Conservation (phyloP, 2,329 filamentous ascomycete species). For the Trichoderma gracile region DNA sequence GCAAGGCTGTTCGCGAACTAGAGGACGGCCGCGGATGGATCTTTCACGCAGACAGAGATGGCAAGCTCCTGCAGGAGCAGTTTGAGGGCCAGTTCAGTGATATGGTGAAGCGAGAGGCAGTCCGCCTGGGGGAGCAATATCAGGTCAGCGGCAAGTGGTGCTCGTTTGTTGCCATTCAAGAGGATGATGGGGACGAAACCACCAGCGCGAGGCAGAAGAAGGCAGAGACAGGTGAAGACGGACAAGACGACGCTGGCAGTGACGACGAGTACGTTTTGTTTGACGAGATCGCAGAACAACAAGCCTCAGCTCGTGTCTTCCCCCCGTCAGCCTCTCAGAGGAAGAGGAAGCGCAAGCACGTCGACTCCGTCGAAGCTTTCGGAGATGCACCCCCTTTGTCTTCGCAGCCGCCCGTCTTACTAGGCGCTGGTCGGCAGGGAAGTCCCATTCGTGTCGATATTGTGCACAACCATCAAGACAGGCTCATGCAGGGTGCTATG, state of each 20-base stretch:
- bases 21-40: constrained; percentile 72
- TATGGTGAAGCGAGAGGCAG: constrained; percentile 65
- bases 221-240: background rate
- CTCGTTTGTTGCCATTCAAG: constrained; percentile 69
- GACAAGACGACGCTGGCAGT: background rate
- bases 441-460: too few relatives aligned
- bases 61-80: constrained; percentile 48
- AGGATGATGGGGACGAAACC: constrained; percentile 32
- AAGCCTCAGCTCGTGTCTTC: background rate
- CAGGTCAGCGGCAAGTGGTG: constrained; percentile 71
- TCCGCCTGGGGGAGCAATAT: constrained; percentile 64
- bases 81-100: constrained; percentile 55
- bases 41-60: constrained; percentile 47
- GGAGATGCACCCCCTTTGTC: background rate
- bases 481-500: too few relatives aligned
- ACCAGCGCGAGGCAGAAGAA: background rate
- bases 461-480: too few relatives aligned
- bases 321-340: too few relatives aligned
- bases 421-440: too few relatives aligned
- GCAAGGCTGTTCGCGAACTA: constrained; percentile 66
- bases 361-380: background rate
- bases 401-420: background rate
- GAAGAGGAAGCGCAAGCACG: background rate
- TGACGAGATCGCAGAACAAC: too few relatives aligned
- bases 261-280: background rate